Conservation (phyloP, 2,329 filamentous ascomycete species). For the Sarocladium strictum region DNA sequence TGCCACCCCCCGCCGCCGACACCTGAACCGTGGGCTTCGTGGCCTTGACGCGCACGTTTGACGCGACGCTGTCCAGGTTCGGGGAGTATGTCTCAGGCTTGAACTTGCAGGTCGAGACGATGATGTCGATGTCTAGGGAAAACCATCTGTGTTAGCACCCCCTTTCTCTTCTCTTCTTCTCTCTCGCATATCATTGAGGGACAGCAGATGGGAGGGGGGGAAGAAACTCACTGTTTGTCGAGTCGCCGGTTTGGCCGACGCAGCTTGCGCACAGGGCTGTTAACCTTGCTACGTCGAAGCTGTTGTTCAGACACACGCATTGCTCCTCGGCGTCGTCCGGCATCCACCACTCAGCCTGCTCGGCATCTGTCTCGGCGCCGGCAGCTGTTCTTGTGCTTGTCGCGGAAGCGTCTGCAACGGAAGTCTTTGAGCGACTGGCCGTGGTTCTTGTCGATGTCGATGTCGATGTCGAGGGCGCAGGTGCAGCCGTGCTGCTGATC, state of each 20-base stretch:
- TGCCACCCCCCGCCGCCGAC: background rate
- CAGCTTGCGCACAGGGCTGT: slow-evolving; percentile 33
- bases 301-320: slow-evolving; percentile 32
- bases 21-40: slow-evolving; percentile 16
- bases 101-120: slow-evolving; percentile 31
- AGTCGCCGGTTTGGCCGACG: slow-evolving; percentile 24
- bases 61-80: slow-evolving; percentile 23
- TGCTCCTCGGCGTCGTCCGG: slow-evolving; percentile 22
- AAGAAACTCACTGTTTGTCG: slow-evolving; percentile 24
- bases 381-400: background rate
- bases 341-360: slow-evolving; percentile 10
- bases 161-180: too few relatives aligned
- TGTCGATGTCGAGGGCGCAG: background rate
- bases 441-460: background rate
- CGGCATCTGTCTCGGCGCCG: slow-evolving; percentile 10
- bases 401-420: background rate
- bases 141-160: background rate
- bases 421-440: background rate
- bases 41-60: slow-evolving; percentile 28
- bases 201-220: background rate
- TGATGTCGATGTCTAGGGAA: slow-evolving; percentile 27
- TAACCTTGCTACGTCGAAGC: slow-evolving; percentile 33
- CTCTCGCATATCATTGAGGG: background rate
- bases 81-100: slow-evolving; percentile 21
- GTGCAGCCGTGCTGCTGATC: background rate